Conservation (phyloP, 164 flowering plant genomes). For the Annona cherimola region DNA sequence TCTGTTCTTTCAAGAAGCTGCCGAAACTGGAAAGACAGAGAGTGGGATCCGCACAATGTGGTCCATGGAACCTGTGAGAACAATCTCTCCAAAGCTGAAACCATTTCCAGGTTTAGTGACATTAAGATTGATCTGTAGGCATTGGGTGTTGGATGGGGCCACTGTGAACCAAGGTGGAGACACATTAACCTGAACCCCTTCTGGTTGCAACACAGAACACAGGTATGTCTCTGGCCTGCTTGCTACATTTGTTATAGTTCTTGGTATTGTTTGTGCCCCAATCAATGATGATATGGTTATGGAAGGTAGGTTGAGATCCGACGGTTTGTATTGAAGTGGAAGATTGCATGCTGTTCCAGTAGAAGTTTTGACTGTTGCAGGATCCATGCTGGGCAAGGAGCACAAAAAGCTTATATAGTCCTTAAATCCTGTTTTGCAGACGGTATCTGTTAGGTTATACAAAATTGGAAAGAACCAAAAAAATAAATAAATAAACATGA, state of each 20-base stretch:
- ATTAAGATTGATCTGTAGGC: slow-evolving; percentile 41
- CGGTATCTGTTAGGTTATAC: background rate
- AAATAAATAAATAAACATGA: background rate
- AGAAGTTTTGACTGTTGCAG: slow-evolving; percentile 29
- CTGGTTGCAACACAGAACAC: slow-evolving; percentile 45
- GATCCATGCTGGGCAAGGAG: slow-evolving; percentile 53
- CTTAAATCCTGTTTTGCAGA: slow-evolving; percentile 38
- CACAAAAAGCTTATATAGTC: slow-evolving; percentile 83
- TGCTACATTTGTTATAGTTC: slow-evolving; percentile 54
- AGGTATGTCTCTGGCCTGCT: slow-evolving; percentile 55
- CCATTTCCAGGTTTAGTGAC: slow-evolving; percentile 35
- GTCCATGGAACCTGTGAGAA: slow-evolving; percentile 62
- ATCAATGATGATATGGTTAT: slow-evolving; percentile 58
- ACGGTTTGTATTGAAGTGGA: slow-evolving; percentile 33
- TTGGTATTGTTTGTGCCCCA: slow-evolving; percentile 29
- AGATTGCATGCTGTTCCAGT: slow-evolving; percentile 53
- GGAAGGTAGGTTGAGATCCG: slow-evolving; percentile 80
- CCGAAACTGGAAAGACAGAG: slow-evolving; percentile 45
- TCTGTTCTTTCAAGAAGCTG: background rate
- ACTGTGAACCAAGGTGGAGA: slow-evolving; percentile 64
- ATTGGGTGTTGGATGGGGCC: slow-evolving; percentile 42
- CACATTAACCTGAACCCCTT: slow-evolving; percentile 49
- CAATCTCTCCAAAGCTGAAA: slow-evolving; percentile 72
- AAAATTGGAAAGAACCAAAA: background rate
- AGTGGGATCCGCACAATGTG: slow-evolving; percentile 79